Percentiles rank a stretch among this genome's conserved stretches.
Conservation (phyloP, 2,329 filamentous ascomycete genomes). For the Verticillium alfalfae region DNA sequence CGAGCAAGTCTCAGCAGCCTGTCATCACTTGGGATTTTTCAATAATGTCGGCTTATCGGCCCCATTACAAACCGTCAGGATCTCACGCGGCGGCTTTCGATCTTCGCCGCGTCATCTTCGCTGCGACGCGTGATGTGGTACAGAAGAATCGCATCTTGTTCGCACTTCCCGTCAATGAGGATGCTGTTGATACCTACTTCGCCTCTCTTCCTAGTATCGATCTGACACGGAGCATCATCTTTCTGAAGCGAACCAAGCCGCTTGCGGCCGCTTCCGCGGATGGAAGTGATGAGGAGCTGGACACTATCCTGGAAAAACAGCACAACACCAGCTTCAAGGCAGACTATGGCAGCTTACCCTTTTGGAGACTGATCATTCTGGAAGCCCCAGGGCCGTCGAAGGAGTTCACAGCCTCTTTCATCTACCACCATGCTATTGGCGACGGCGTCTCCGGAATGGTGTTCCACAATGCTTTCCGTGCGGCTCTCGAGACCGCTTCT, state of each 20-base stretch:
- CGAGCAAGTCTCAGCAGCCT: constrained; percentile 35
- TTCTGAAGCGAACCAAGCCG: constrained; percentile 17
- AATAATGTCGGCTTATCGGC: constrained; percentile 34
- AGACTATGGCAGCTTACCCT: constrained; percentile 27
- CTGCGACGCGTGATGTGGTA: constrained; percentile 27
- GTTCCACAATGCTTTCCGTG: constrained; percentile 35
- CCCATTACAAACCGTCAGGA: constrained; percentile 24
- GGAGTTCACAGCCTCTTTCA: constrained; percentile 34
- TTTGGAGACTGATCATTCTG: constrained; percentile 37
- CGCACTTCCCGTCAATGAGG: constrained; percentile 32
- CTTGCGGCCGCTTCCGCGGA: constrained; percentile 8
- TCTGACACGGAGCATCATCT: constrained; percentile 28
- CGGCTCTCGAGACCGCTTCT: constrained; percentile 20
- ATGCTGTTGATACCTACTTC: constrained; percentile 31
- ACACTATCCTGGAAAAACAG: constrained; percentile 30
- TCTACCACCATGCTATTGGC: constrained; percentile 41
- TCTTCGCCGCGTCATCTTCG: constrained; percentile 20
- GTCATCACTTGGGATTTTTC: constrained; percentile 35
- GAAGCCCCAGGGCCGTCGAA: constrained; percentile 14
- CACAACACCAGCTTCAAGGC: constrained; percentile 27
- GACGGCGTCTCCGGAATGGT: constrained; percentile 38
- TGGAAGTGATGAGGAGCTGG: constrained; percentile 29
- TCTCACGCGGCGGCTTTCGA: constrained; percentile 16
- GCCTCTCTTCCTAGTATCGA: constrained; percentile 35
- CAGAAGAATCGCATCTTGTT: constrained; percentile 33